Conservation (phyloP, 2,329 filamentous ascomycete genomes). For the Exophiala aquamarina region DNA sequence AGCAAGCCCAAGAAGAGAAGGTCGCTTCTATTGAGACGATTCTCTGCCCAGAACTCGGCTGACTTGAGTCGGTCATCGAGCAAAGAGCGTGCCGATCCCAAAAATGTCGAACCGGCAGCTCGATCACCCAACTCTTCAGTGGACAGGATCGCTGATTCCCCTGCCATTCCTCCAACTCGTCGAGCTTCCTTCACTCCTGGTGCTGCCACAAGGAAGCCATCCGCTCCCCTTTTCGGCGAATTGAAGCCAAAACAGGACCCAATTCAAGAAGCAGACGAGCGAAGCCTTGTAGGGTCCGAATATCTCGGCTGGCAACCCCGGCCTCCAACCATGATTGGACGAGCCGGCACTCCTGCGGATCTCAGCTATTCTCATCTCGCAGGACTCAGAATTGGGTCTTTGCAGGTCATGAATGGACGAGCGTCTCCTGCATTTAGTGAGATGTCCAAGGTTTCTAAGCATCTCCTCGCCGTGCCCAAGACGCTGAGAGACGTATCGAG, state of each 20-base stretch:
- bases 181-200: constrained; percentile 27
- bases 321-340: constrained; percentile 16
- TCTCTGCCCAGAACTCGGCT: constrained; percentile 15
- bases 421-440: constrained; percentile 29
- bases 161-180: constrained; percentile 21
- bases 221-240: not conserved
- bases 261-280: constrained; percentile 10
- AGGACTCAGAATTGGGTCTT: constrained; percentile 21
- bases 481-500: constrained; percentile 23
- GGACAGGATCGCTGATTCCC: constrained; percentile 19
- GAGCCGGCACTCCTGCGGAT: constrained; percentile 25
- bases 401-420: constrained; percentile 29
- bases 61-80: constrained; percentile 14
- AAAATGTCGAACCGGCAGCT: constrained; percentile 3
- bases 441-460: constrained; percentile 22
- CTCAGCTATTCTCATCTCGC: constrained; percentile 27
- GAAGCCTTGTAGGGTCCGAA: constrained; percentile 7
- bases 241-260: constrained; percentile 1
- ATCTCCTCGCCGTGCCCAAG: constrained; percentile 8
- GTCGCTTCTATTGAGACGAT: constrained; percentile 14
- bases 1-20: constrained; percentile 18
- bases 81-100: constrained; percentile 5
- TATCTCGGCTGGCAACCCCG: constrained; percentile 17
- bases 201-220: constrained; percentile 24
- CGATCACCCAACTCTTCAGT: constrained; percentile 17